Base-by-base conservation (phyloP, 345 rosid species). In the Gossypioides kirkii region DNA sequence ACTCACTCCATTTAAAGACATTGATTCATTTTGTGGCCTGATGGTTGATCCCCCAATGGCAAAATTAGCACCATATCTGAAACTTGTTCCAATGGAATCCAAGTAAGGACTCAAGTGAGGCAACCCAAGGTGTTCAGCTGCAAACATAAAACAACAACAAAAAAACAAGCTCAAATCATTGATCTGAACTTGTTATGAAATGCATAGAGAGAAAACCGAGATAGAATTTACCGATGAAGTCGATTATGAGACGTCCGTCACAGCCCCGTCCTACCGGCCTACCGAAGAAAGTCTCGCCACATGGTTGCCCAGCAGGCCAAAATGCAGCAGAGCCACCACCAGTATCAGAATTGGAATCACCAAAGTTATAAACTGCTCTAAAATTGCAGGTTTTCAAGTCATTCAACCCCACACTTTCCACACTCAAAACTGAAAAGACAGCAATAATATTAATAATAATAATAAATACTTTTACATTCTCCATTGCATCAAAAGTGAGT, bases 1-100 rank as follows among this genome's bases (percentile, higher is more conserved):
- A 78, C 93, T 89, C 28, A 92, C 87, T 8, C 98, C 95, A 62
- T 86, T 88, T 73, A 89, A 84, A 49, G 61, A 88, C 17, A 52
- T 52, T 2, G 95, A 87, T 78, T 90, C 97, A 72, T 94, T 92
- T 53, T 77, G 97, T 72, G 86, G 86, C 76, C 88, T 80, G 22
- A 94, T 88, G 42, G 98, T 94, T 50, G 97, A 87, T 20, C 98
- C 98, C 28, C 98, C 97, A 0, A 94, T 87, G 6, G 97, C 97
- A 72, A 94, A 92, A 76, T 90, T 94, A 6, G 97, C 98, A 10
- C 97, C 98, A 62, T 89, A 90, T 75, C 92, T 77, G 79, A 84
- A 94, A 67, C 83, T 86, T 50, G 92, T 67, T 64, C 93, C 98
- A 9, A 94, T 73, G 13, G 97, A 94, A 80, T 94, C 88, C 75